phyloP scores from a whole-genome alignment of 176 grass and related monocot species.

The Themeda triandra region DNA sequence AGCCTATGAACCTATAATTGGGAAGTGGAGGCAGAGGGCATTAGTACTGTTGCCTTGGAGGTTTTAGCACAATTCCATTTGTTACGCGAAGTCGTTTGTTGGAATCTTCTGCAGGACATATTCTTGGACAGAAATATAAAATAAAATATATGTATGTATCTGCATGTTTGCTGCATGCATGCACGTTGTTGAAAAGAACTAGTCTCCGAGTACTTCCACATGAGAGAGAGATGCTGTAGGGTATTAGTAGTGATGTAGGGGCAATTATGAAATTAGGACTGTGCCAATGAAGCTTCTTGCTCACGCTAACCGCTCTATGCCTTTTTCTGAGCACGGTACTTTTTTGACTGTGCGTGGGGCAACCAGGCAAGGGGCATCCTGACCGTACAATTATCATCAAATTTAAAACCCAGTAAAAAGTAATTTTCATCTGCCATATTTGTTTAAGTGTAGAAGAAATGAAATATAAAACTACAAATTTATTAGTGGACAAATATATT shows the following conservation, averaged over 20 bases:
- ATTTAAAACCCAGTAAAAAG: too few relatives aligned
- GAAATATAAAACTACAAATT: too few relatives aligned
- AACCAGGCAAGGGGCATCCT: background rate
- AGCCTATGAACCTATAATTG: too few relatives aligned
- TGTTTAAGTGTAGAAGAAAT: too few relatives aligned
- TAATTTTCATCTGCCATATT: too few relatives aligned
- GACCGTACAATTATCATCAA: background rate
- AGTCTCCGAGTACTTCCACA: background rate
- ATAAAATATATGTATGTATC: background rate
- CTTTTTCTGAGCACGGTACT: background rate
- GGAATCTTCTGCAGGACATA: background rate
- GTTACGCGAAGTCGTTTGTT: background rate
- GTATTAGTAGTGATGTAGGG: background rate
- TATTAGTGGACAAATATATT: too few relatives aligned
- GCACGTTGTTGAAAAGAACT: too few relatives aligned
- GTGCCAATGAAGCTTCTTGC: slow-evolving; percentile 14
- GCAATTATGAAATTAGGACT: background rate
- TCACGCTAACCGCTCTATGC: slow-evolving; percentile 1
- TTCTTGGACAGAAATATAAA: background rate
- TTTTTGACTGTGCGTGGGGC: slow-evolving; percentile 22
- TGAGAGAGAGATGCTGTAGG: background rate
- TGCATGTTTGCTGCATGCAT: background rate
- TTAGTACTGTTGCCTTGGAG: background rate
- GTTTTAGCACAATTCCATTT: background rate
- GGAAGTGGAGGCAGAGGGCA: too few relatives aligned